A percentile compares a stretch with the other conserved stretches of the same genome.
phyloP scores from a whole-genome alignment of 129 eudicot species.

The Helichrysum umbraculigerum region DNA sequence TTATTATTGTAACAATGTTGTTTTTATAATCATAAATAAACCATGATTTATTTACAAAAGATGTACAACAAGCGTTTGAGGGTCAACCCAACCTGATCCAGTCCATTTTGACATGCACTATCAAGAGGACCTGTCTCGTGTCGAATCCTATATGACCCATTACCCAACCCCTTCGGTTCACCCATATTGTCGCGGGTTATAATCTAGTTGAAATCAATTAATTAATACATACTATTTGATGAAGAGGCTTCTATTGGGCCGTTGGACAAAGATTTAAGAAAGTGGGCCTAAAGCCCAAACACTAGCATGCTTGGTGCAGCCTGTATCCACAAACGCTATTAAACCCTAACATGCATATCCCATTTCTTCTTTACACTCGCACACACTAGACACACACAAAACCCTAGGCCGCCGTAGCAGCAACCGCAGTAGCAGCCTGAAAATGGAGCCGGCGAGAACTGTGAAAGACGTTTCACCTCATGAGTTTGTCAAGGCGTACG shows the following conservation, averaged over 20 bases:
- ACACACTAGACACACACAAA: slow-evolving; percentile 33
- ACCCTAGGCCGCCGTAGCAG: slow-evolving; percentile 44
- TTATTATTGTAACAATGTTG: too few species aligned
- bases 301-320: slow-evolving; percentile 34
- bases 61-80: too few species aligned
- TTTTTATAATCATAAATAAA: too few species aligned
- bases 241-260: not conserved
- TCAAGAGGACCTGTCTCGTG: not conserved
- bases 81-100: not conserved
- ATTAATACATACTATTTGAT: too few species aligned
- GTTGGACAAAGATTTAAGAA: not conserved
- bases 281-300: not conserved
- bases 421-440: slow-evolving; percentile 4
- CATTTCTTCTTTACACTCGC: slow-evolving; percentile 23
- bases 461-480: slow-evolving; percentile 35
- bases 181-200: not conserved
- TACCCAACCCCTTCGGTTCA: not conserved
- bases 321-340: slow-evolving; percentile 16
- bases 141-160: not conserved
- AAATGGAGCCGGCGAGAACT: slow-evolving; percentile 32
- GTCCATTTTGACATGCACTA: not conserved
- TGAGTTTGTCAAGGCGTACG: slow-evolving; percentile 31
- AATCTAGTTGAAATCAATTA: too few species aligned
- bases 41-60: too few species aligned
- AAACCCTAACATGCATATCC: slow-evolving; percentile 31